These are phyloP conservation scores for Dissophora ornata DNA, from an alignment of 192 early-diverging fungal genomes.

Conservation along the genomic window DNA sequence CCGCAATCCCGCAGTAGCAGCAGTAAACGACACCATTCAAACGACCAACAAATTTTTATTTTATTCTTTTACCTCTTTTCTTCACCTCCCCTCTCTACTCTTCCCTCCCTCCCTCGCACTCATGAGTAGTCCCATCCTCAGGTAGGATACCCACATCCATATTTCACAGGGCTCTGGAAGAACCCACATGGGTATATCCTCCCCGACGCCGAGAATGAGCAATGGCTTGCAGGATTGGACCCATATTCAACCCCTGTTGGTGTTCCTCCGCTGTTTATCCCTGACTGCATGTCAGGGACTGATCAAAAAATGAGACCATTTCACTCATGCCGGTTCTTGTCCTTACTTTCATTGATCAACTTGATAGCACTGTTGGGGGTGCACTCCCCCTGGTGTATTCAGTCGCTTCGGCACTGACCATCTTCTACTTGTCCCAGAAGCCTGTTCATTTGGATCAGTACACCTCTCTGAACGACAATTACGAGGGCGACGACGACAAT, in stretches of 20 bases:
- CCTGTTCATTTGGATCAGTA: conserved; percentile 49
- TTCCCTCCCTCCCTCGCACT: conserved; percentile 4
- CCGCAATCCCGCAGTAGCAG: conserved; percentile 8
- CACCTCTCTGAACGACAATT: conserved; percentile 23
- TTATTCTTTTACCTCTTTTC: background rate
- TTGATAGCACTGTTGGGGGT: conserved; percentile 21
- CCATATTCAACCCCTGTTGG: background rate
- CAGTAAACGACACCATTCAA: background rate
- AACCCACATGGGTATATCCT: no score
- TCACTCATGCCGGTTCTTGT: background rate
- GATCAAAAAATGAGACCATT: no score
- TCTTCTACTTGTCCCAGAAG: conserved; percentile 38
- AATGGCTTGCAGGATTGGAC: background rate
- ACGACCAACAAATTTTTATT: conserved; percentile 4
- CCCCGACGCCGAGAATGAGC: no score
- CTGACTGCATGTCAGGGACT: no score
- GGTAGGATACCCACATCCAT: background rate
- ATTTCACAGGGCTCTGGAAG: no score
- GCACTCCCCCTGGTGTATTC: conserved; percentile 43
- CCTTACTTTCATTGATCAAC: no score
- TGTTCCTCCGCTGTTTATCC: background rate
- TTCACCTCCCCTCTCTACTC: no score
- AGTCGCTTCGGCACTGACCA: conserved; percentile 15
- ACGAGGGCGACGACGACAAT: conserved; percentile 12
- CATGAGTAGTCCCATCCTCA: conserved; percentile 11